Conservation (phyloP, 2,329 filamentous ascomycete species). For the Fusarium metavorans region DNA sequence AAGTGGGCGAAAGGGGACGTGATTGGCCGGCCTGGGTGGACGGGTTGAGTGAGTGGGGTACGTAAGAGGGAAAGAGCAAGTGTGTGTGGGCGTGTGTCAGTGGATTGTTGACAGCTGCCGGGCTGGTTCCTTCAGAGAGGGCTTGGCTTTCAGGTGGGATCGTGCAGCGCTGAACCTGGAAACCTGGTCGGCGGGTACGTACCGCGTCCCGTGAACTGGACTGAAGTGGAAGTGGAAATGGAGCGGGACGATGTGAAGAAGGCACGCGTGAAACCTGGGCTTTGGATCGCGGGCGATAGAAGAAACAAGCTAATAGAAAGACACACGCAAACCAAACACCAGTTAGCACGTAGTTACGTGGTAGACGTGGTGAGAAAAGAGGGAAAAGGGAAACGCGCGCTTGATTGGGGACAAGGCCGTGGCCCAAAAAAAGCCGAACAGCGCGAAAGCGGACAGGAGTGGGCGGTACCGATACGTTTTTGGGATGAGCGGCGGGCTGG, state of each 20-base stretch:
- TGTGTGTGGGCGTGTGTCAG: constrained; percentile 42
- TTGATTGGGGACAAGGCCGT: constrained; percentile 36
- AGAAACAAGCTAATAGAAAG: constrained; percentile 10
- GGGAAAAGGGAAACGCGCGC: constrained; percentile 35
- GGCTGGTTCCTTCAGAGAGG: constrained; percentile 39
- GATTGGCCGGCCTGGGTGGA: not conserved
- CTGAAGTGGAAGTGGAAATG: not conserved
- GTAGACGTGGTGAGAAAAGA: constrained; percentile 17
- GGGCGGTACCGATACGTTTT: constrained; percentile 43
- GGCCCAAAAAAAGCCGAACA: constrained; percentile 39
- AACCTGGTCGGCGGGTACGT: constrained; percentile 35
- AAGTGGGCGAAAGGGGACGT: constrained; percentile 21
- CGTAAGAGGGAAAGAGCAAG: constrained; percentile 36
- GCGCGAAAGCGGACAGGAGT: constrained; percentile 43
- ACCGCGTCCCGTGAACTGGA: constrained; percentile 17
- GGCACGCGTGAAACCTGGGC: not conserved
- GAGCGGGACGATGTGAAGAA: not conserved
- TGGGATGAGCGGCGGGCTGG: constrained; percentile 40
- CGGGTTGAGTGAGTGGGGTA: constrained; percentile 34
- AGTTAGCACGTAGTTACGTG: constrained; percentile 13
- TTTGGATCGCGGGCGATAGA: constrained; percentile 3
- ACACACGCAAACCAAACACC: constrained; percentile 8
- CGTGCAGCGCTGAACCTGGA: constrained; percentile 25
- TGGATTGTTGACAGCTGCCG: constrained; percentile 44
- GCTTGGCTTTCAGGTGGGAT: constrained; percentile 43